Base-by-base conservation (phyloP, 2,329 filamentous ascomycete species). In the Blastomyces emzantsi region DNA sequence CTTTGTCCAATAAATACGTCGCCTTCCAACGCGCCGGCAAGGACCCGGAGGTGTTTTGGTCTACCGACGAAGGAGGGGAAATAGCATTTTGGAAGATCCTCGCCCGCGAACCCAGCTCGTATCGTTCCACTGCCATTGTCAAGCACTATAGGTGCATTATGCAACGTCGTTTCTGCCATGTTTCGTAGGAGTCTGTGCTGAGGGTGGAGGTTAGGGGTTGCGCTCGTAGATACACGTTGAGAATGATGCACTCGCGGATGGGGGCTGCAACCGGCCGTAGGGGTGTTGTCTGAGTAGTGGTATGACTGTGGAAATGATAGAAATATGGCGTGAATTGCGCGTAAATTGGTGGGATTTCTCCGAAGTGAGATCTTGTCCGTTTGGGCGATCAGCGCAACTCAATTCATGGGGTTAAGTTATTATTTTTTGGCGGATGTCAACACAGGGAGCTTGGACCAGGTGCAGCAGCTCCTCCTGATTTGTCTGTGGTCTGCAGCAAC, bases 41-140 rank as follows among this genome's bases (percentile, higher is more conserved):
- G 87, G 63, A 97, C 94, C 69, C 94, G 87, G 66, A 92, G 82
- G 78, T 99, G 94, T 78, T 99, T 99, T 65, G 94, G 94, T 69
- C 94, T 87, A 62, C 94, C 94, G 67, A 99, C 94, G 76, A 93
- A 97, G 22, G 94, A 97, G 4, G 94, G 94, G 74, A 99, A 99
- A 80, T 89, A 95, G 81, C 91, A 96, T 81, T 96, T 96, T 25
- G 94, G 94, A 60, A 93, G 82, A 75, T 99, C 94, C 72, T 97
- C 92, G 69, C 94, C 94, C 45, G 94, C 94, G 75, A 97, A 99
- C 28, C 94, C 94, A 62, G 94, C 94, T 75, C 95, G 87, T 75
- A 99, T 97, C 4, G 94, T 99, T 68, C 94, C 94, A 69, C 92
- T 97, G 73, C 94, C 94, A 80, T 99, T 99, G 85, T 99, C 94